phyloP scores from a whole-genome alignment of 2,329 filamentous ascomycete species.

The Paecilomyces sp. region DNA sequence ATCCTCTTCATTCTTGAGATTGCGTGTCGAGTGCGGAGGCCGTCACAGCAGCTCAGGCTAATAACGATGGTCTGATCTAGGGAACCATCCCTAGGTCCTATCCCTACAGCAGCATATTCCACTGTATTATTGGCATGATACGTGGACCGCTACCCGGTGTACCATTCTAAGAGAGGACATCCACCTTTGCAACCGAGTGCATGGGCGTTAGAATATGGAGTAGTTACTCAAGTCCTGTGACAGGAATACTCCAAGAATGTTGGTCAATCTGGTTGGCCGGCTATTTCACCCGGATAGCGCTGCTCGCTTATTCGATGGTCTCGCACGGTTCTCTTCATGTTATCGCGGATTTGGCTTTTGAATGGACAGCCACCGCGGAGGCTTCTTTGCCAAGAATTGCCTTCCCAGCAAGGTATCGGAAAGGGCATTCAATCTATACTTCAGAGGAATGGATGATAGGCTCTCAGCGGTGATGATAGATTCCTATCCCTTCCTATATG shows the following conservation, averaged over 20 bases:
- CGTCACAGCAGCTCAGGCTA: not conserved
- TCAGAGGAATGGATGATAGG: not conserved
- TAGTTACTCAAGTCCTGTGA: not conserved
- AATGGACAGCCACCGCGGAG: not conserved
- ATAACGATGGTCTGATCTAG: not conserved
- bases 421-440: not conserved
- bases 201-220: not conserved
- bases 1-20: not conserved
- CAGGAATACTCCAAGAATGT: not conserved
- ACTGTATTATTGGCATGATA: not conserved
- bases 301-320: not conserved
- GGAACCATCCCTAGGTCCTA: not conserved
- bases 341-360: not conserved
- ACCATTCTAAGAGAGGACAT: not conserved
- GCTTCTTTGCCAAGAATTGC: too few relatives aligned
- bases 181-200: not conserved
- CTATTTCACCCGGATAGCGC: not conserved
- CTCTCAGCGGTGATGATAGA: not conserved
- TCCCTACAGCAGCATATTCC: not conserved
- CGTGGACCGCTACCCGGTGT: not conserved
- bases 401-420: not conserved
- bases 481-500: not conserved
- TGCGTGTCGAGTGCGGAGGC: not conserved
- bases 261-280: not conserved
- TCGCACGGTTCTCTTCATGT: not conserved